Evolutionary conservation across 1,284 basidiomycete genomes (phyloP).

Genomic region (Ustilago trichophora): DNA sequence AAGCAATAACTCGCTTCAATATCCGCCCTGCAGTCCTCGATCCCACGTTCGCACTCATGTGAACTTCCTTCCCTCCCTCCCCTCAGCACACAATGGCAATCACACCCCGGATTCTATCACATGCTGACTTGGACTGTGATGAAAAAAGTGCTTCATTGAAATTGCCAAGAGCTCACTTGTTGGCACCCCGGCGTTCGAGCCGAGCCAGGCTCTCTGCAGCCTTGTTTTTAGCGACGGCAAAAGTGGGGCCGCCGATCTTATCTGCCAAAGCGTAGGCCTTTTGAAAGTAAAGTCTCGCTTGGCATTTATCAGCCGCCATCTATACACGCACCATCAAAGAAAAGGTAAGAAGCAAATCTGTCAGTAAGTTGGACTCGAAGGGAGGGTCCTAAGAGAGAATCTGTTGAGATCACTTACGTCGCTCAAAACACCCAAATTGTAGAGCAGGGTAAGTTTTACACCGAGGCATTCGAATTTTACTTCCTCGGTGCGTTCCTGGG

Average conservation of each 20-base stretch:
- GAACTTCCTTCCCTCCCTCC: not conserved
- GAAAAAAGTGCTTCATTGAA: too few species aligned
- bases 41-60: conserved; percentile 43
- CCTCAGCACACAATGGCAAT: not conserved
- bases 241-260: conserved; percentile 18
- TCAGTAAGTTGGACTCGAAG: too few species aligned
- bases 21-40: conserved; percentile 53
- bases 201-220: conserved; percentile 34
- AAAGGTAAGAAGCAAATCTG: not conserved
- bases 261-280: conserved; percentile 42
- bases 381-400: too few species aligned
- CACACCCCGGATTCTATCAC: not conserved
- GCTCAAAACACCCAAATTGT: conserved; percentile 57
- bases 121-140: too few species aligned
- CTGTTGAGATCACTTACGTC: too few species aligned
- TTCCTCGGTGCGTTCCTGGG: conserved; percentile 42
- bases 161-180: conserved; percentile 10
- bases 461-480: conserved; percentile 56
- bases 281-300: conserved; percentile 49
- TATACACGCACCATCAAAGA: not conserved
- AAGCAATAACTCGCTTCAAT: conserved; percentile 32
- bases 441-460: conserved; percentile 60
- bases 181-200: conserved; percentile 27
- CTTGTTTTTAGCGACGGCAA: conserved; percentile 25
- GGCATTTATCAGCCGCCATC: conserved; percentile 50